Conservation (phyloP, 2,329 filamentous ascomycete species). For the Rutstroemia sp. region DNA sequence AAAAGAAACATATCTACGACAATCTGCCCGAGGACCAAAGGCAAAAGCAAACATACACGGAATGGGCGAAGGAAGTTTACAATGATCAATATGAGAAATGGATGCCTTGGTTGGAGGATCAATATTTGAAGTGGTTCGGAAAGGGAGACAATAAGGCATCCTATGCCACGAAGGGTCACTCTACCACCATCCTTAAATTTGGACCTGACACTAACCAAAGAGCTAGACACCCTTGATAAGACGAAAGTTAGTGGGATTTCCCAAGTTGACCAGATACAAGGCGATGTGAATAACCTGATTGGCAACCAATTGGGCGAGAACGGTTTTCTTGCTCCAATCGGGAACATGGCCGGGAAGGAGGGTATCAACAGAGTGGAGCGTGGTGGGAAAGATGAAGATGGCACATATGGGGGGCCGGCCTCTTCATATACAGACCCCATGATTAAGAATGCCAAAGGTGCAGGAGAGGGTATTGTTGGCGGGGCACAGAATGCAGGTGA, state of each 20-base stretch:
- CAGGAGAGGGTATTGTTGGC: slow-evolving; percentile 5
- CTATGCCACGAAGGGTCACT: slow-evolving; percentile 59
- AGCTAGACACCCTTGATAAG: slow-evolving; percentile 56
- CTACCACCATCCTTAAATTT: not conserved
- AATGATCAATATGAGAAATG: slow-evolving; percentile 67
- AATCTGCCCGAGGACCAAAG: slow-evolving; percentile 15
- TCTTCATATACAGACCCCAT: slow-evolving; percentile 1
- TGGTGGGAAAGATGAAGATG: slow-evolving; percentile 54
- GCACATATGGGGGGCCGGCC: slow-evolving; percentile 34
- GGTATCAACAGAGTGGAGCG: slow-evolving; percentile 59
- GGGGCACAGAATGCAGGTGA: slow-evolving; percentile 10
- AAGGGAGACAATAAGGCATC: slow-evolving; percentile 71
- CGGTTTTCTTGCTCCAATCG: slow-evolving; percentile 56
- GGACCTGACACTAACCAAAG: not conserved
- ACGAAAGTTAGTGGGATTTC: slow-evolving; percentile 61
- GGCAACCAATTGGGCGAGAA: slow-evolving; percentile 60
- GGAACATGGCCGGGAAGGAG: slow-evolving; percentile 55
- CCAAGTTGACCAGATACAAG: slow-evolving; percentile 24
- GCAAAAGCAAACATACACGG: slow-evolving; percentile 32
- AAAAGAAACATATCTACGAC: slow-evolving; percentile 15
- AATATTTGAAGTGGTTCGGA: slow-evolving; percentile 60
- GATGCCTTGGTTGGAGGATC: slow-evolving; percentile 71
- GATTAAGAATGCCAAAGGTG: slow-evolving; percentile 9
- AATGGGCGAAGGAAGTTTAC: slow-evolving; percentile 55
- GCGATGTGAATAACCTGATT: slow-evolving; percentile 2